A percentile compares a stretch with the other conserved stretches of the same genome.
These are phyloP conservation scores for Mrakia gelida DNA, from an alignment of 768 basidiomycete species.

Conservation along the genomic window DNA sequence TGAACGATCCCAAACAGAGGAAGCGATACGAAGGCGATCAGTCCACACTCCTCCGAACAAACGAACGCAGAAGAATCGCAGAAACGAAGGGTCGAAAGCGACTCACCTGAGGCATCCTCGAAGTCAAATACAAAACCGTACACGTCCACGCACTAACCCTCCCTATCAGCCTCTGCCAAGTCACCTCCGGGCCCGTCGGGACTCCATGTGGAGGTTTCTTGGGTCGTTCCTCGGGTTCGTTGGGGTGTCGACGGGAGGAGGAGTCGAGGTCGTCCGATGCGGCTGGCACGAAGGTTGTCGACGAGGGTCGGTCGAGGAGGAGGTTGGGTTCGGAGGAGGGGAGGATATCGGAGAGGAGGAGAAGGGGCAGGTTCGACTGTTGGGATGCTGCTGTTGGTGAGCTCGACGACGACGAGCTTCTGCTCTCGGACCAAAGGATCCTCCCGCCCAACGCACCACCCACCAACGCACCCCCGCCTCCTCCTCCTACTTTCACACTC, in stretches of 20 bases:
- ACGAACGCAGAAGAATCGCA: neutral
- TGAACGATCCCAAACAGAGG: neutral
- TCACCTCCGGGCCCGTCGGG: constrained; percentile 1
- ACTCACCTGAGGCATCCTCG: constrained; percentile 70
- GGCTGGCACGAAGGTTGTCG: neutral
- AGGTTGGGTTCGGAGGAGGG: neutral
- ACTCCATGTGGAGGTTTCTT: neutral
- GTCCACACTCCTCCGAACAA: neutral
- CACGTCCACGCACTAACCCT: constrained; percentile 92
- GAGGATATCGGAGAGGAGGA: constrained; percentile 4
- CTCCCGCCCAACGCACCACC: neutral
- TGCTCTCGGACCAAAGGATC: constrained; percentile 5
- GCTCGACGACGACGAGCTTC: neutral
- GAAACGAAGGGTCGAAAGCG: neutral
- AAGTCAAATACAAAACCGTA: constrained; percentile 86
- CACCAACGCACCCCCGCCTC: no score
- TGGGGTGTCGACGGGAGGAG: neutral
- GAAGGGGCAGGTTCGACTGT: neutral
- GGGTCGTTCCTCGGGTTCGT: neutral
- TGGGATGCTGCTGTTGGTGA: neutral
- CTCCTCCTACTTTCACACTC: neutral
- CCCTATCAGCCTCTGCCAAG: constrained; percentile 52
- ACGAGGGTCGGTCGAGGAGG: neutral
- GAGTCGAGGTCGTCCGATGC: neutral
- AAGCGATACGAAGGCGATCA: neutral